These are phyloP conservation scores for Casuarina equisetifolia DNA, from an alignment of 306 rosid species.

Conservation along the genomic window DNA sequence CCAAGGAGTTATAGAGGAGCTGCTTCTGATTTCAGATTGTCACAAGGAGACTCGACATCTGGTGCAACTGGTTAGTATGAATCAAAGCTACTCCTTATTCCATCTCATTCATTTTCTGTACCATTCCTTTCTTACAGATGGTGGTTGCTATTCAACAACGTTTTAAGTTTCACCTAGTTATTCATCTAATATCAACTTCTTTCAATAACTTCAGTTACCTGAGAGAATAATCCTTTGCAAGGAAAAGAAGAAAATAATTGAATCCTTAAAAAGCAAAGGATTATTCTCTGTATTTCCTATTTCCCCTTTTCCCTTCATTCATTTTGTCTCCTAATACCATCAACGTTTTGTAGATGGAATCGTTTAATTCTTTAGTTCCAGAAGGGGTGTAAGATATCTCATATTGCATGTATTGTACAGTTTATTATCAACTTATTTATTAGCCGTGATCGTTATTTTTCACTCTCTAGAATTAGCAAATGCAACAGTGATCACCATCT, in stretches of 20 bases:
- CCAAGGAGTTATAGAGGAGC: conserved; percentile 32
- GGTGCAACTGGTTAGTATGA: conserved; percentile 35
- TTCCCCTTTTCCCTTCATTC: no score
- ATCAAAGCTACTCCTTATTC: background rate
- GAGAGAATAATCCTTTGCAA: background rate
- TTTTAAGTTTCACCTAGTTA: background rate
- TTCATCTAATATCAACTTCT: background rate
- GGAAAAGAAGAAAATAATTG: no score
- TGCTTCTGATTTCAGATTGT: conserved; percentile 30
- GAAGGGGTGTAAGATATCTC: background rate
- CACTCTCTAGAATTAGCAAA: background rate
- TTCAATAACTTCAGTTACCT: background rate
- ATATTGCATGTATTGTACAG: conserved; percentile 27
- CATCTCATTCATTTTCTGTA: background rate
- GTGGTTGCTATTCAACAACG: background rate
- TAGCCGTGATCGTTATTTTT: background rate
- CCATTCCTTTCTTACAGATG: background rate
- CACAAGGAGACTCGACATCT: conserved; percentile 42
- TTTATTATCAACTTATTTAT: background rate
- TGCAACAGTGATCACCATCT: background rate
- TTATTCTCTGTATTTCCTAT: background rate
- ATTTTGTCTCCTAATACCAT: background rate
- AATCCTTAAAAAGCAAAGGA: no score
- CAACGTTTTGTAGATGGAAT: background rate
- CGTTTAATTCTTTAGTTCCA: background rate